Evolutionary conservation across 495 filamentous ascomycete species (phyloP).

Genomic region (Thermothielavioides terrestris): DNA sequence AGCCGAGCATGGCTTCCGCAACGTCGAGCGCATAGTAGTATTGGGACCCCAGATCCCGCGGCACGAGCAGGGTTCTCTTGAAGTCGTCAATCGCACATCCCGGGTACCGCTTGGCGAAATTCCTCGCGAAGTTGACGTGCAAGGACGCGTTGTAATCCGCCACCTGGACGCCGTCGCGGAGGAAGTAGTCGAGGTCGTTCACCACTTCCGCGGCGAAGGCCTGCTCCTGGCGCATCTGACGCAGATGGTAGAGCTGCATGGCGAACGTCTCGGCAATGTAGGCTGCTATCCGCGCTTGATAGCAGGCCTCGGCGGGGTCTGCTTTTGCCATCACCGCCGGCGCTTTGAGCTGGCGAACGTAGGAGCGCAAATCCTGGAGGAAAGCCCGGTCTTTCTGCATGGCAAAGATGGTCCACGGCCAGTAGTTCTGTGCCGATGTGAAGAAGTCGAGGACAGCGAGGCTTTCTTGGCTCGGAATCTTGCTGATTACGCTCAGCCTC

Average conservation of each 20-base stretch:
- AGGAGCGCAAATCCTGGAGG: slow-evolving; percentile 56
- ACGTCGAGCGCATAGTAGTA: slow-evolving; percentile 77
- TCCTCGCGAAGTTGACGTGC: slow-evolving; percentile 73
- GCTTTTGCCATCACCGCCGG: slow-evolving; percentile 36
- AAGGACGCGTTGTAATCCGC: slow-evolving; percentile 76
- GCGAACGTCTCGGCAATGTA: slow-evolving; percentile 79
- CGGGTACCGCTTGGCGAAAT: slow-evolving; percentile 68
- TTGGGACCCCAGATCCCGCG: slow-evolving; percentile 53
- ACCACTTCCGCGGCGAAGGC: slow-evolving; percentile 58
- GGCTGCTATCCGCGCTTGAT: slow-evolving; percentile 65
- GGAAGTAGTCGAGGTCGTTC: slow-evolving; percentile 65
- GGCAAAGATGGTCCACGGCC: slow-evolving; percentile 80
- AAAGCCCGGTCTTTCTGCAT: slow-evolving; percentile 66
- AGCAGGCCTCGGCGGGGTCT: slow-evolving; percentile 41
- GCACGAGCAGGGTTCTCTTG: slow-evolving; percentile 59
- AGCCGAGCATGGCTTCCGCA: slow-evolving; percentile 63
- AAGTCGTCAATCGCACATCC: slow-evolving; percentile 64
- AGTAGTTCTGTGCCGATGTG: slow-evolving; percentile 74
- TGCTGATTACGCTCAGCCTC: slow-evolving; percentile 57
- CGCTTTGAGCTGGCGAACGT: slow-evolving; percentile 54
- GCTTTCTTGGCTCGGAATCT: slow-evolving; percentile 50
- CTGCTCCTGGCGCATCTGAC: slow-evolving; percentile 59
- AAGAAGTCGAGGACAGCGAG: slow-evolving; percentile 80
- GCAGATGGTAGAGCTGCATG: slow-evolving; percentile 78
- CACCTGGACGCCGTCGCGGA: slow-evolving; percentile 62